Percentiles rank a stretch among this genome's conserved stretches.
These are phyloP conservation scores for Durusdinium trenchii DNA, from an alignment of 73 alveolate species.

Conservation along the genomic window DNA sequence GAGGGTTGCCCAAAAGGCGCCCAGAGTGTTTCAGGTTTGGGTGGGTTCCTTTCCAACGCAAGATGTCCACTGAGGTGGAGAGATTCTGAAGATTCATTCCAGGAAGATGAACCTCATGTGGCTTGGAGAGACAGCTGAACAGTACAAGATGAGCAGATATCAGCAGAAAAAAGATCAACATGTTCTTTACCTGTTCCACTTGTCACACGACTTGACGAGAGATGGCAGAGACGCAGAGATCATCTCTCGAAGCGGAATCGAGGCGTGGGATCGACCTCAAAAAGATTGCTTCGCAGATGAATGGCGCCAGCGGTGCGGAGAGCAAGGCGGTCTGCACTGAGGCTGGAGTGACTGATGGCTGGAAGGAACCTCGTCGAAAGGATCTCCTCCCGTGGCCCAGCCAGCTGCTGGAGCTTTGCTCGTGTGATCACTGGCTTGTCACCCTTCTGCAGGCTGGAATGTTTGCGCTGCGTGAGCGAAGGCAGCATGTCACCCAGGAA, in stretches of 20 bases:
- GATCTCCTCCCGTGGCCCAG: not conserved
- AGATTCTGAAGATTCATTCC: conserved; percentile 99
- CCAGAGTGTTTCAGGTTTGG: not conserved
- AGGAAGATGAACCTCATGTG: conserved; percentile 96
- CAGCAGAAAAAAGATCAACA: not conserved
- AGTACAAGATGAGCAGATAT: too few species aligned
- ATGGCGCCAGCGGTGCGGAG: conserved; percentile 99
- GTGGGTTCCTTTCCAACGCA: not conserved
- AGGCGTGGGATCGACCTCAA: conserved; percentile 95
- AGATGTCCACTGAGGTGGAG: conserved; percentile 97
- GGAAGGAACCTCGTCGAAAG: not conserved
- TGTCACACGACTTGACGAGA: not conserved
- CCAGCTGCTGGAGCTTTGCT: not conserved
- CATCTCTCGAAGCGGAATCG: not conserved
- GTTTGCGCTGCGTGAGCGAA: conserved; percentile 99
- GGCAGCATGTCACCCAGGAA: conserved; percentile 99
- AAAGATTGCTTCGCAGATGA: conserved; percentile 99
- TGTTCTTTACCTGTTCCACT: not conserved
- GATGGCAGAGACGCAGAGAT: not conserved
- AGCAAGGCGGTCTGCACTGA: conserved; percentile 98
- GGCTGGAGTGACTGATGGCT: not conserved
- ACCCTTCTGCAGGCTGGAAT: conserved; percentile 99
- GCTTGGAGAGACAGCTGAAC: not conserved
- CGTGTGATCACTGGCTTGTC: not conserved
- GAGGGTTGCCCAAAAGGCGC: not conserved